Conservation (phyloP, 805 yeast species). For the Monosporozyma servazzii region DNA sequence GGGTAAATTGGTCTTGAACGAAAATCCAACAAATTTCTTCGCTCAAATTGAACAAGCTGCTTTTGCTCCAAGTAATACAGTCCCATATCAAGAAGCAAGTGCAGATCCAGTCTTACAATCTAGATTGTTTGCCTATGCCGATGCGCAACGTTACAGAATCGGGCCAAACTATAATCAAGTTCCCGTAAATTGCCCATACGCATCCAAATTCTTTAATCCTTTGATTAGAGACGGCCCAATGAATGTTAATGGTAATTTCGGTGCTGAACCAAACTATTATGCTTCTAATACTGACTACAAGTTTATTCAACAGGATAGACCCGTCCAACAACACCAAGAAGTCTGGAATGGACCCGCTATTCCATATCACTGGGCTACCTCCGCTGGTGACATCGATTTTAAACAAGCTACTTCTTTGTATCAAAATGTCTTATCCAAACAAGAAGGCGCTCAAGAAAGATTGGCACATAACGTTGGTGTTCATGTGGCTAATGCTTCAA, state of each 20-base stretch:
- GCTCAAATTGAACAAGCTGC: conserved; percentile 86
- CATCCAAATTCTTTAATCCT: conserved; percentile 50
- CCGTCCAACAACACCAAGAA: conserved; percentile 59
- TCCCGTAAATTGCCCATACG: conserved; percentile 82
- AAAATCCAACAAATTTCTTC: conserved; percentile 78
- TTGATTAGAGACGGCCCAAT: conserved; percentile 77
- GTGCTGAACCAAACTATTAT: conserved; percentile 67
- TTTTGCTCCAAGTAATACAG: conserved; percentile 76
- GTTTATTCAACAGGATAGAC: conserved; percentile 22
- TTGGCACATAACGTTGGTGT: conserved; percentile 77
- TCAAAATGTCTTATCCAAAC: conserved; percentile 59
- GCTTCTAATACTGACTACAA: conserved; percentile 38
- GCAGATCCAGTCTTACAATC: conserved; percentile 81
- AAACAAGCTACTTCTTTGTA: conserved; percentile 71
- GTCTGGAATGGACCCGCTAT: conserved; percentile 75
- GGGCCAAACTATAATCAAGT: conserved; percentile 68
- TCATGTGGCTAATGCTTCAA: conserved; percentile 61
- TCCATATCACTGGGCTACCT: conserved; percentile 77
- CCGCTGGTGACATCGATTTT: conserved; percentile 56
- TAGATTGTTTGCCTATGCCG: conserved; percentile 73
- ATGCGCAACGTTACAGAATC: conserved; percentile 77
- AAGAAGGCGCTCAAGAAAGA: conserved; percentile 75
- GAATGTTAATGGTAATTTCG: conserved; percentile 62
- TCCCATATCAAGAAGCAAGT: conserved; percentile 73
- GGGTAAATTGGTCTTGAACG: conserved; percentile 70